phyloP scores from a whole-genome alignment of 805 yeast genomes.

The Candida caryicola region DNA sequence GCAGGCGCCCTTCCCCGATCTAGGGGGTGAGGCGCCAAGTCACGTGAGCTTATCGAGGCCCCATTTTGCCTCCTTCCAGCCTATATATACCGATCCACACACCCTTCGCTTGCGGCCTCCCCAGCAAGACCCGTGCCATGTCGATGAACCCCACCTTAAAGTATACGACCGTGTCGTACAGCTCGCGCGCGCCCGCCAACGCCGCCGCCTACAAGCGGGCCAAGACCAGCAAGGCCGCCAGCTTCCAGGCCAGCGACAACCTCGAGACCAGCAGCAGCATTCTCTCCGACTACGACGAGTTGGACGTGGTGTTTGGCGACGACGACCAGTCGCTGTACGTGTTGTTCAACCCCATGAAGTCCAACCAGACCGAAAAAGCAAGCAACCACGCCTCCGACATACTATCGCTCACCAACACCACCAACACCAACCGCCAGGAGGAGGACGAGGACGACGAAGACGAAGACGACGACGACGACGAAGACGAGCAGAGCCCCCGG shows the following conservation, averaged over 20 bases:
- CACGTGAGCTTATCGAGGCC: constrained; percentile 8
- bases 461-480: constrained; percentile 6
- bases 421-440: too few relatives aligned
- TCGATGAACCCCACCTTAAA: constrained; percentile 7
- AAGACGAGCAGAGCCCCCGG: constrained; percentile 2
- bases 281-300: constrained; percentile 14
- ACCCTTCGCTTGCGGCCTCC: too few relatives aligned
- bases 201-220: neutral
- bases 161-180: constrained; percentile 9
- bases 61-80: too few relatives aligned
- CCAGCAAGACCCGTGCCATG: constrained; percentile 2
- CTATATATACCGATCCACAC: too few relatives aligned
- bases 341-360: constrained; percentile 12
- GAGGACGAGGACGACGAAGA: constrained; percentile 2
- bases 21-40: too few relatives aligned
- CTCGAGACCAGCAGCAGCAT: constrained; percentile 13
- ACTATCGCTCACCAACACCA: constrained; percentile 12
- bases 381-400: constrained; percentile 10
- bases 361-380: neutral
- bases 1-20: neutral
- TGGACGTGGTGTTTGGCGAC: constrained; percentile 6
- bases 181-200: constrained; percentile 1
- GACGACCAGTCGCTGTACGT: constrained; percentile 14
- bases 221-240: neutral
- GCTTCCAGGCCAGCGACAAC: constrained; percentile 3